Evolutionary conservation across 306 rosid genomes (phyloP).

Genomic region (Trichosanthes truncata): DNA sequence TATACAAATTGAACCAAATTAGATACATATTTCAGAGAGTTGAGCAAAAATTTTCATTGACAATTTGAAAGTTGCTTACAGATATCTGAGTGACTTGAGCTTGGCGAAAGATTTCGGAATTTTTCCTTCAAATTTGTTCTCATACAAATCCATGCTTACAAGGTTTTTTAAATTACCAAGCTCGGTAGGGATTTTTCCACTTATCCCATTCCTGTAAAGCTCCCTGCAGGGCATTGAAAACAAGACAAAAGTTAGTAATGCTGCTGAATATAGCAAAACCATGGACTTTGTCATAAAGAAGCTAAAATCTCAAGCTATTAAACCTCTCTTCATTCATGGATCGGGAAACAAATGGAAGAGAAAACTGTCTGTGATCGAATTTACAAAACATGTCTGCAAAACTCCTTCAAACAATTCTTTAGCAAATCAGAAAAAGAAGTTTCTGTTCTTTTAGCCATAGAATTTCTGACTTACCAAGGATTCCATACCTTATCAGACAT

Average conservation of each 20-base stretch:
- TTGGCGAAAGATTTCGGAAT: slow-evolving; percentile 75
- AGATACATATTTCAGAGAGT: slow-evolving; percentile 8
- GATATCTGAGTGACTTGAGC: slow-evolving; percentile 74
- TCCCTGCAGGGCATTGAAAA: slow-evolving; percentile 44
- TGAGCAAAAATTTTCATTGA: neutral
- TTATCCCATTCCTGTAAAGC: slow-evolving; percentile 65
- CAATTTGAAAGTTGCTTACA: slow-evolving; percentile 35
- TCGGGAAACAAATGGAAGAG: neutral
- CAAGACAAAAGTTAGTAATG: neutral
- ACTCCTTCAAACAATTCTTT: neutral
- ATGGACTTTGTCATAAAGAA: neutral
- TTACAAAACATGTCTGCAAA: neutral
- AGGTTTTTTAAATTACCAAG: slow-evolving; percentile 62
- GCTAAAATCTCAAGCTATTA: neutral
- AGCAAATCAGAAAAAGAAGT: neutral
- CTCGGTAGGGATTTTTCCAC: slow-evolving; percentile 67
- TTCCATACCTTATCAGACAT: neutral
- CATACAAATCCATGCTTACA: slow-evolving; percentile 84
- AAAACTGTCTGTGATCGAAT: neutral
- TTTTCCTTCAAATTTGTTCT: slow-evolving; percentile 61
- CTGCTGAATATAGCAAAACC: neutral
- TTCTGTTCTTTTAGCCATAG: neutral
- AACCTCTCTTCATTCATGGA: neutral
- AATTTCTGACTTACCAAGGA: neutral
- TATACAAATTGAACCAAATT: slow-evolving; percentile 4